These are phyloP conservation scores for Penicillium sp. DNA, from an alignment of 2,329 filamentous ascomycete genomes.

Conservation along the genomic window DNA sequence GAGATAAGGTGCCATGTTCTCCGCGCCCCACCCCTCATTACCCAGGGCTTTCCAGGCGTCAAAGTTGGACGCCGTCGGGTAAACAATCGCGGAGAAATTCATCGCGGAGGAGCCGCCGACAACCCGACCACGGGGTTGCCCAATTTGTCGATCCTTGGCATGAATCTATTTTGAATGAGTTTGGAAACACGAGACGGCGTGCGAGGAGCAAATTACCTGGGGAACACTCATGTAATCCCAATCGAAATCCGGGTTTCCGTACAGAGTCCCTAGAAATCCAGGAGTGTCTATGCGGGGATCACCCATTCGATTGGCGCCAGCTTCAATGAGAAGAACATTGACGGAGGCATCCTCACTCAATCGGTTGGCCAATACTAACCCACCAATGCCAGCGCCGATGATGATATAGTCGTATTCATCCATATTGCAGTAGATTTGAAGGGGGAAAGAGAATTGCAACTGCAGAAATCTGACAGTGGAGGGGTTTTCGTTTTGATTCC, in stretches of 20 bases:
- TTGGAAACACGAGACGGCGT: background rate
- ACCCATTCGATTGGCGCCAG: constrained; percentile 22
- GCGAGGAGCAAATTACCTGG: constrained; percentile 17
- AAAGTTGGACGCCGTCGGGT: constrained; percentile 38
- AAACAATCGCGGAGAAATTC: constrained; percentile 39
- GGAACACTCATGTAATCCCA: constrained; percentile 29
- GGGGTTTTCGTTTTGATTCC: too few species aligned
- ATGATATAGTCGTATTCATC: constrained; percentile 31
- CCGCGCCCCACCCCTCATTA: constrained; percentile 47
- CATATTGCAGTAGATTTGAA: background rate
- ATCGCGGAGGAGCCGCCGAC: constrained; percentile 51
- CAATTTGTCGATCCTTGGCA: constrained; percentile 43
- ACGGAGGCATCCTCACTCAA: constrained; percentile 28
- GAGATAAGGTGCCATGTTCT: constrained; percentile 51
- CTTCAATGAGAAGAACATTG: constrained; percentile 32
- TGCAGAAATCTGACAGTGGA: background rate
- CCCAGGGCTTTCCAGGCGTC: constrained; percentile 49
- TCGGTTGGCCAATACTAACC: constrained; percentile 34
- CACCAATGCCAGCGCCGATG: constrained; percentile 34
- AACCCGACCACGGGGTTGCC: constrained; percentile 49
- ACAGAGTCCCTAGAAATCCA: constrained; percentile 18
- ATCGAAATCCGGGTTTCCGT: constrained; percentile 25
- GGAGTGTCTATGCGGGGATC: constrained; percentile 27
- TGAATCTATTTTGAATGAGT: constrained; percentile 12
- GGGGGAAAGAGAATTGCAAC: background rate